Percentiles rank a stretch among this genome's conserved stretches.
phyloP scores from a whole-genome alignment of 2,329 filamentous ascomycete genomes.

The Lecanosticta acicola region DNA sequence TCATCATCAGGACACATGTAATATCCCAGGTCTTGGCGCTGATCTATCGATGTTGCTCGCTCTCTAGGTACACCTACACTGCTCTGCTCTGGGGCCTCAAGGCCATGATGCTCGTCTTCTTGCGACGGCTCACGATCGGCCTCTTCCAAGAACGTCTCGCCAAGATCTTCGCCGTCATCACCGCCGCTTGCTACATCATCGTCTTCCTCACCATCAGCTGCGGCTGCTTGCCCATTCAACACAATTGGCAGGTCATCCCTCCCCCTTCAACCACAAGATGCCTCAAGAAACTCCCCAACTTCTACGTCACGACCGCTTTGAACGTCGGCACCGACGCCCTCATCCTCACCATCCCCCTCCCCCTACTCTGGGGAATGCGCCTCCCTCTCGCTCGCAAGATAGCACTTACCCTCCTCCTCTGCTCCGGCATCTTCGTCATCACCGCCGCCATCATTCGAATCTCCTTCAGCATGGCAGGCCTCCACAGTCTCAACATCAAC shows the following conservation, averaged over 20 bases:
- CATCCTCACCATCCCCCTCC: constrained; percentile 32
- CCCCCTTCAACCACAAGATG: constrained; percentile 22
- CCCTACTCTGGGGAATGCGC: constrained; percentile 32
- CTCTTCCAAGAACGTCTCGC: constrained; percentile 28
- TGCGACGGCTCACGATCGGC: constrained; percentile 32
- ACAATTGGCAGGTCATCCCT: constrained; percentile 29
- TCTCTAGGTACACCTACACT: constrained; percentile 23
- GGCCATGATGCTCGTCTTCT: constrained; percentile 24
- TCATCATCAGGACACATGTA: neutral
- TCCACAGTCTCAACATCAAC: constrained; percentile 33
- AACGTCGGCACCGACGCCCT: constrained; percentile 32
- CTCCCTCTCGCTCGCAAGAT: constrained; percentile 32
- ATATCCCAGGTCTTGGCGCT: no score
- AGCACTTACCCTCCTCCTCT: constrained; percentile 31
- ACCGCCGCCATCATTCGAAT: constrained; percentile 32
- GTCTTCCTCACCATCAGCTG: constrained; percentile 31
- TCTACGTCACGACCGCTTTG: constrained; percentile 29
- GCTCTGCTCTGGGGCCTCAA: constrained; percentile 20
- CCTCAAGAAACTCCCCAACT: constrained; percentile 17
- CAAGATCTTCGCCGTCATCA: constrained; percentile 26
- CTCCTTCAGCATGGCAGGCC: constrained; percentile 25
- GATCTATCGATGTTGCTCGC: neutral
- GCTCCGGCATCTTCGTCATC: constrained; percentile 36
- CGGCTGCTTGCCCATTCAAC: constrained; percentile 26
- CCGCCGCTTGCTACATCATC: constrained; percentile 26